A percentile compares a stretch with the other conserved stretches of the same genome.
phyloP scores from a whole-genome alignment of 2,329 filamentous ascomycete genomes.

The Xylariaceae sp. region DNA sequence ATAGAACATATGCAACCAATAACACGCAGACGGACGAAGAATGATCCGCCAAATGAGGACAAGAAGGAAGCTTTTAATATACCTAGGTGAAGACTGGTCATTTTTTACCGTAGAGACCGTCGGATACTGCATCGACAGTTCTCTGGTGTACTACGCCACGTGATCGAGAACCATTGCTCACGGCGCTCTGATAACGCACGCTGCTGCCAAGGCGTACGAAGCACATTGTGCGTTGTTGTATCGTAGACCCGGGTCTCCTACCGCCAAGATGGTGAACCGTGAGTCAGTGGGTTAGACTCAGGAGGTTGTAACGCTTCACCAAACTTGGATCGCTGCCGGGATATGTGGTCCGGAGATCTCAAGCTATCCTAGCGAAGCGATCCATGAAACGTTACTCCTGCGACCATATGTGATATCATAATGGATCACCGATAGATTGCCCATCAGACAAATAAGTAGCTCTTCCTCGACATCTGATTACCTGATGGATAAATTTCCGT shows the following conservation, averaged over 20 bases:
- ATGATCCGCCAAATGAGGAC: no score
- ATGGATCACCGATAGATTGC: not conserved
- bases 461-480: not conserved
- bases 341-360: not conserved
- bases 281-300: not conserved
- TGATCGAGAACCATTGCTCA: not conserved
- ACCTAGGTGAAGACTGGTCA: not conserved
- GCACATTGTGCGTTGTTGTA: not conserved
- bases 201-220: not conserved
- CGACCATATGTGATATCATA: not conserved
- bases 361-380: not conserved
- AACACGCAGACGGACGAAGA: no score
- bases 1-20: no score
- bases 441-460: not conserved
- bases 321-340: not conserved
- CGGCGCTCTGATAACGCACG: not conserved
- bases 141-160: not conserved
- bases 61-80: no score
- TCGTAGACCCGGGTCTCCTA: not conserved
- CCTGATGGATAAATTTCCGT: not conserved
- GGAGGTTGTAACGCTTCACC: not conserved
- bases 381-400: not conserved
- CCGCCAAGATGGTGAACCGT: not conserved
- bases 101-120: not conserved
- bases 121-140: not conserved